These are phyloP conservation scores for Podospora tetraspora DNA, from an alignment of 495 filamentous ascomycete genomes.

Conservation along the genomic window DNA sequence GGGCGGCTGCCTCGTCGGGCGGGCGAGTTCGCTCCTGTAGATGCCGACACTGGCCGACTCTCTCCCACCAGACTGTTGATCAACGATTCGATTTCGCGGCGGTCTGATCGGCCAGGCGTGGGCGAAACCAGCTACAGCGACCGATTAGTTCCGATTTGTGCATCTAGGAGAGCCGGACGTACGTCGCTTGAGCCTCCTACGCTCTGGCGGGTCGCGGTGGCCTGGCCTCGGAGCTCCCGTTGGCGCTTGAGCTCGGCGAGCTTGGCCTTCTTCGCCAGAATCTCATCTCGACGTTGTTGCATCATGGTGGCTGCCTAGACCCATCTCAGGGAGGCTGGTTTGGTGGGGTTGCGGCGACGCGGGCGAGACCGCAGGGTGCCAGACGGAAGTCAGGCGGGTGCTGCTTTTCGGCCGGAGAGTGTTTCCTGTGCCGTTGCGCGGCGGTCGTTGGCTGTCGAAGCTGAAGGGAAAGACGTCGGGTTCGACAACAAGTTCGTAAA, in stretches of 20 bases:
- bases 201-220: constrained; percentile 55
- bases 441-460: background rate
- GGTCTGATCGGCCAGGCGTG: constrained; percentile 61
- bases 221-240: constrained; percentile 73
- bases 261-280: constrained; percentile 87
- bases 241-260: constrained; percentile 94
- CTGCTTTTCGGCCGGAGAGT: background rate
- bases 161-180: constrained; percentile 23
- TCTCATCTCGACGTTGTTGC: constrained; percentile 88
- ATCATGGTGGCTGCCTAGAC: constrained; percentile 43
- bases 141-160: constrained; percentile 2
- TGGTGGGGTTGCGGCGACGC: background rate
- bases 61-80: constrained; percentile 75
- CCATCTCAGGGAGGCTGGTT: constrained; percentile 31
- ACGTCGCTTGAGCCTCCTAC: constrained; percentile 49
- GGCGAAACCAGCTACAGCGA: constrained; percentile 57
- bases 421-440: background rate
- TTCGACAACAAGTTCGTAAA: background rate
- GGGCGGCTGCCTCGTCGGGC: constrained; percentile 69
- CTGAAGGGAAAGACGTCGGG: background rate
- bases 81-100: constrained; percentile 75
- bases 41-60: constrained; percentile 65
- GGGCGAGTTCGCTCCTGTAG: constrained; percentile 58
- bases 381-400: background rate
- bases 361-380: background rate